phyloP scores from a whole-genome alignment of 78 protist genomes.

The Cavenderia fasciculata region DNA sequence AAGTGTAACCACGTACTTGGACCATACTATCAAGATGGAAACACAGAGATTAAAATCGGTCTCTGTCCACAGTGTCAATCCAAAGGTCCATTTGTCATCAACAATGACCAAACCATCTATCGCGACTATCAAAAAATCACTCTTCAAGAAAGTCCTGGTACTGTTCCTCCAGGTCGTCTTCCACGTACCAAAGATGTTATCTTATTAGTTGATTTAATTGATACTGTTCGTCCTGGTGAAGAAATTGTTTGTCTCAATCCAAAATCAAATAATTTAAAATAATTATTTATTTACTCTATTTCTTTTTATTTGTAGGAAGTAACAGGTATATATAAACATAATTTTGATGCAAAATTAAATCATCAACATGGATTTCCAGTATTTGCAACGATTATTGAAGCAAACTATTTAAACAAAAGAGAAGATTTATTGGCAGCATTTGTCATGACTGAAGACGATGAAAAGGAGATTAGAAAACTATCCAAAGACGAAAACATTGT shows the following conservation, averaged over 20 bases:
- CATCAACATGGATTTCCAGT: constrained; percentile 97
- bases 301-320: constrained; percentile 45
- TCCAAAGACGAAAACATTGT: constrained; percentile 85
- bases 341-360: constrained; percentile 91
- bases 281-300: not conserved
- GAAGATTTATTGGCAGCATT: constrained; percentile 70
- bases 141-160: constrained; percentile 98
- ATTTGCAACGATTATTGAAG: constrained; percentile 97
- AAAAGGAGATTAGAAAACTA: constrained; percentile 70
- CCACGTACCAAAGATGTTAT: constrained; percentile 98
- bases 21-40: constrained; percentile 82
- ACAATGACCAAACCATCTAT: constrained; percentile 93
- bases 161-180: constrained; percentile 99
- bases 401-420: constrained; percentile 88
- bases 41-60: constrained; percentile 19
- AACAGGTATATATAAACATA: constrained; percentile 93
- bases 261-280: not conserved
- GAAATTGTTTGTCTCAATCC: constrained; percentile 79
- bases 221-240: constrained; percentile 98
- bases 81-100: constrained; percentile 92
- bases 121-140: constrained; percentile 96
- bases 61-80: constrained; percentile 75
- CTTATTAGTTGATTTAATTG: constrained; percentile 95
- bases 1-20: constrained; percentile 90
- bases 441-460: constrained; percentile 94